Percentiles rank a stretch among this genome's conserved stretches.
These are phyloP conservation scores for Myxozyma monticola DNA, from an alignment of 805 yeast genomes.

Conservation along the genomic window DNA sequence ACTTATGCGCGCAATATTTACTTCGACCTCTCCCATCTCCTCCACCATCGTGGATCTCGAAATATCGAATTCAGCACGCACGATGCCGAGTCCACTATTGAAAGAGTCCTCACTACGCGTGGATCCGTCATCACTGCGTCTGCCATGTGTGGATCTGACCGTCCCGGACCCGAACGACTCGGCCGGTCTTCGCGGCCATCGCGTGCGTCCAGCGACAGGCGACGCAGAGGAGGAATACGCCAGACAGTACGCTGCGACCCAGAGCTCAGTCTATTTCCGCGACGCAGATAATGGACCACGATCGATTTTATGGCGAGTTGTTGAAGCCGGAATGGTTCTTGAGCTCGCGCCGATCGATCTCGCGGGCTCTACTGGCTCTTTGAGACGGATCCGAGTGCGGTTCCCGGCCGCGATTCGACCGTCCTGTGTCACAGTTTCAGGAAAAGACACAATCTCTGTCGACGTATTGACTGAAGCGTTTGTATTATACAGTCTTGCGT, in stretches of 20 bases:
- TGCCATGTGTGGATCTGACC: slow-evolving; percentile 15
- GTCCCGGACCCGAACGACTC: slow-evolving; percentile 16
- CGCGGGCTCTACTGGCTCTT: background rate
- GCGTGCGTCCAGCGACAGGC: slow-evolving; percentile 1
- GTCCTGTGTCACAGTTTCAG: slow-evolving; percentile 20
- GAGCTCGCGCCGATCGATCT: slow-evolving; percentile 21
- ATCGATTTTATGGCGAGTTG: slow-evolving; percentile 26
- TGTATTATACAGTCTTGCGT: slow-evolving; percentile 16
- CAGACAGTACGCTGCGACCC: slow-evolving; percentile 10
- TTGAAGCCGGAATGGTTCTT: slow-evolving; percentile 13
- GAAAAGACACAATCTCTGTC: slow-evolving; percentile 5
- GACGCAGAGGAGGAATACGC: slow-evolving; percentile 24
- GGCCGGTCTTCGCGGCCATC: background rate
- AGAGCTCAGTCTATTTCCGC: slow-evolving; percentile 13
- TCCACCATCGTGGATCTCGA: no score
- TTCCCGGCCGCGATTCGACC: slow-evolving; percentile 16
- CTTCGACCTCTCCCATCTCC: no score
- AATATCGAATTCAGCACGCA: no score
- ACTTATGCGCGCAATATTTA: no score
- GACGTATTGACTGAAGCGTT: slow-evolving; percentile 24
- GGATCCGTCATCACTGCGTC: slow-evolving; percentile 13
- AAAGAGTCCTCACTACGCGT: slow-evolving; percentile 19
- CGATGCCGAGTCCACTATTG: no score
- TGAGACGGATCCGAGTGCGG: slow-evolving; percentile 14
- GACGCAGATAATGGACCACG: slow-evolving; percentile 11